A percentile compares a stretch with the other conserved stretches of the same genome.
These are phyloP conservation scores for Euryodendron excelsum DNA, from an alignment of 148 eudicot genomes.

Conservation along the genomic window DNA sequence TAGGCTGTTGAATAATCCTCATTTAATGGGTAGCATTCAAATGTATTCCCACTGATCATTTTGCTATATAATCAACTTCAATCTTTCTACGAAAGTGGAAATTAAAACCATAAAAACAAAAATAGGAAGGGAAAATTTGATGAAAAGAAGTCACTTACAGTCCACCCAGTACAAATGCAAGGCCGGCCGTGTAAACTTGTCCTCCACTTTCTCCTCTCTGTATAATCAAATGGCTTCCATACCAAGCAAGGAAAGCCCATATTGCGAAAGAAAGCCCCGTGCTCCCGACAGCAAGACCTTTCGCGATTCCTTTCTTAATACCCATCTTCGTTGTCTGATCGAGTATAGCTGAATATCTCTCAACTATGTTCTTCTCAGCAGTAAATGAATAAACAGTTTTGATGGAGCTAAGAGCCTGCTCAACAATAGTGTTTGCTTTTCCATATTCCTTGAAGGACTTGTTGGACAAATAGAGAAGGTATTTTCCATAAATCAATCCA, in stretches of 20 bases:
- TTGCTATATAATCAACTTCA: background rate
- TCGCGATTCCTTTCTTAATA: slow-evolving; percentile 74
- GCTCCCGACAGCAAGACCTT: slow-evolving; percentile 93
- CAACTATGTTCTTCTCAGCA: slow-evolving; percentile 69
- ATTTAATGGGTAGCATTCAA: too few species aligned
- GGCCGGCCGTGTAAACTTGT: slow-evolving; percentile 70
- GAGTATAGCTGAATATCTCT: slow-evolving; percentile 55
- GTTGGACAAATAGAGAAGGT: slow-evolving; percentile 55
- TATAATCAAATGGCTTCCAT: slow-evolving; percentile 86
- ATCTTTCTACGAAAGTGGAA: background rate
- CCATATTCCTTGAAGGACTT: slow-evolving; percentile 61
- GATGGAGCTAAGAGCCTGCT: slow-evolving; percentile 81
- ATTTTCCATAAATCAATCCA: slow-evolving; percentile 73
- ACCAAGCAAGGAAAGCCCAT: slow-evolving; percentile 97
- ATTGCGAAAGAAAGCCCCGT: slow-evolving; percentile 79
- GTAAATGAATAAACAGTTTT: slow-evolving; percentile 84
- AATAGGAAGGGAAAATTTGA: background rate
- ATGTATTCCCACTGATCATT: background rate
- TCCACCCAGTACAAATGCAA: slow-evolving; percentile 87
- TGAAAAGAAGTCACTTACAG: slow-evolving; percentile 44
- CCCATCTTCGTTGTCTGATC: slow-evolving; percentile 65
- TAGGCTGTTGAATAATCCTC: too few species aligned
- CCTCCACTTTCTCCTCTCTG: slow-evolving; percentile 87
- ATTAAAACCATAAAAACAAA: background rate
- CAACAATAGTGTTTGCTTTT: slow-evolving; percentile 66